phyloP scores from a whole-genome alignment of 139 green algal genomes.

The Volvox africanus region DNA sequence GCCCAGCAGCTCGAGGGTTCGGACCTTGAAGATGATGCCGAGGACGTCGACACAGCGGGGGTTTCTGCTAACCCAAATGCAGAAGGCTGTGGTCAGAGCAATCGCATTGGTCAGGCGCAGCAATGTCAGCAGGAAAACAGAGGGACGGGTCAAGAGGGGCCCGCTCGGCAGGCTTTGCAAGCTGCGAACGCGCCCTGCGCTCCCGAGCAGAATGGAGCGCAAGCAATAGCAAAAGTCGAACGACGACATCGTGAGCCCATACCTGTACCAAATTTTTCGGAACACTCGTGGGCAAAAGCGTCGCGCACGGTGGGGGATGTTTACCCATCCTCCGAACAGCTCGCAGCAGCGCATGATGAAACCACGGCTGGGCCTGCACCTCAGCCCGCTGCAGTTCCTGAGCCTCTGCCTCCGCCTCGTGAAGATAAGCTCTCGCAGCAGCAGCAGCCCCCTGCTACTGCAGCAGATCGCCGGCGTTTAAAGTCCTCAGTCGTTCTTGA shows the following conservation, averaged over 20 bases:
- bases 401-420: neutral
- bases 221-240: neutral
- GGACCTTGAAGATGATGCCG: slow-evolving; percentile 30
- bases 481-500: slow-evolving; percentile 31
- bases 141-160: neutral
- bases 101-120: neutral
- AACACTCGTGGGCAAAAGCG: neutral
- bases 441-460: neutral
- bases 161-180: neutral
- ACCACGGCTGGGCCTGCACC: neutral
- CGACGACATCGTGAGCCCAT: slow-evolving; percentile 30
- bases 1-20: slow-evolving; percentile 30
- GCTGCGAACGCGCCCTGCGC: neutral
- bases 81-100: neutral
- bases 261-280: slow-evolving; percentile 11
- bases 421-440: neutral
- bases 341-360: neutral
- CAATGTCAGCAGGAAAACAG: neutral
- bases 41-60: neutral
- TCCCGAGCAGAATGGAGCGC: neutral
- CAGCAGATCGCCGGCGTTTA: neutral
- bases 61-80: neutral
- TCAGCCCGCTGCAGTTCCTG: neutral
- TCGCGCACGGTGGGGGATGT: neutral
- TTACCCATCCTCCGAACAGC: neutral